phyloP scores from a whole-genome alignment of 345 rosid species.

The Viola odorata region DNA sequence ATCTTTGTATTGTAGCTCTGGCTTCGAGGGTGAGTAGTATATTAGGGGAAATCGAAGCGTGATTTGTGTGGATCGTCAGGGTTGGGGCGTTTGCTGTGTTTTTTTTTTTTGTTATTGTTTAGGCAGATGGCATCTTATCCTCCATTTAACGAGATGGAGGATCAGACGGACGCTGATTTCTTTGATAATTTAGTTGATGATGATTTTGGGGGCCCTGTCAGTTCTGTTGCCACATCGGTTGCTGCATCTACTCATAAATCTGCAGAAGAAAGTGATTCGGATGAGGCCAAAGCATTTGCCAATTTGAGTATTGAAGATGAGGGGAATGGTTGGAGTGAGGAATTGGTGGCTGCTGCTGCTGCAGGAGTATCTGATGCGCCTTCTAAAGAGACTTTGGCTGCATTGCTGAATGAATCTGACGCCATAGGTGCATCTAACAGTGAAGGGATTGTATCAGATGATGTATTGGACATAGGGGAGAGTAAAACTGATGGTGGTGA shows the following conservation, averaged over 20 bases:
- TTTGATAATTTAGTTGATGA: slow-evolving; percentile 88
- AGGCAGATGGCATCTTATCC: slow-evolving; percentile 69
- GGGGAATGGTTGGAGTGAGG: slow-evolving; percentile 11
- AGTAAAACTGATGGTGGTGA: slow-evolving; percentile 14
- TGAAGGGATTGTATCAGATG: slow-evolving; percentile 29
- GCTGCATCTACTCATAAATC: slow-evolving; percentile 10
- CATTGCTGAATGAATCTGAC: slow-evolving; percentile 17
- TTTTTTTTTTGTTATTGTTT: slow-evolving; percentile 12
- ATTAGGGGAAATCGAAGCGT: slow-evolving; percentile 15
- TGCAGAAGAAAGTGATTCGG: slow-evolving; percentile 44
- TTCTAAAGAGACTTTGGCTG: slow-evolving; percentile 13
- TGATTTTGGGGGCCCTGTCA: slow-evolving; percentile 30
- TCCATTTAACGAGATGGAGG: slow-evolving; percentile 70
- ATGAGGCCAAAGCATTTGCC: slow-evolving; percentile 52
- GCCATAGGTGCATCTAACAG: slow-evolving; percentile 15
- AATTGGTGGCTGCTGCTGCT: slow-evolving; percentile 20
- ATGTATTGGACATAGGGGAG: slow-evolving; percentile 15
- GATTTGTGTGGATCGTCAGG: slow-evolving; percentile 20
- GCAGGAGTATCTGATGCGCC: slow-evolving; percentile 2
- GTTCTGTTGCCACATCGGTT: slow-evolving; percentile 1
- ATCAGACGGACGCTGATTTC: slow-evolving; percentile 97
- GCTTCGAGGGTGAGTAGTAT: too few species aligned
- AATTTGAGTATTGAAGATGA: slow-evolving; percentile 45
- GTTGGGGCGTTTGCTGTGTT: slow-evolving; percentile 14
- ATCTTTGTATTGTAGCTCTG: slow-evolving; percentile 26